phyloP scores from a whole-genome alignment of 768 basidiomycete species.

The Pleurotus giganteus region DNA sequence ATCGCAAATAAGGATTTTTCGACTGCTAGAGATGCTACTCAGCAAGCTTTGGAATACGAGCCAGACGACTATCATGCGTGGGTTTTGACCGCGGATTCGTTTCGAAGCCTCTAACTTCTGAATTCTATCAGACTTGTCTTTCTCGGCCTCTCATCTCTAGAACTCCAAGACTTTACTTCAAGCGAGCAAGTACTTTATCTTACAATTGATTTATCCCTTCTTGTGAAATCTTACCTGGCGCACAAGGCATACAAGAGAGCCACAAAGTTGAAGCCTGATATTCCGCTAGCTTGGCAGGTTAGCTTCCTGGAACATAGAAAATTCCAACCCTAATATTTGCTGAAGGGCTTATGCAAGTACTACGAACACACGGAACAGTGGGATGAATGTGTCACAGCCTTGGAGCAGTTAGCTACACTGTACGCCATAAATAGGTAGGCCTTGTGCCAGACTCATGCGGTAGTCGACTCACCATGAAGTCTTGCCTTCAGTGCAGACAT shows the following conservation, averaged over 20 bases:
- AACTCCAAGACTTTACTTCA: slow-evolving; percentile 65
- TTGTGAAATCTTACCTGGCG: not conserved
- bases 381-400: slow-evolving; percentile 51
- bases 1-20: slow-evolving; percentile 74
- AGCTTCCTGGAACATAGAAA: slow-evolving; percentile 11
- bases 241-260: slow-evolving; percentile 76
- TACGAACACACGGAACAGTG: slow-evolving; percentile 65
- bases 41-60: slow-evolving; percentile 70
- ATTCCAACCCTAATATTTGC: slow-evolving; percentile 1
- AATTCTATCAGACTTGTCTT: slow-evolving; percentile 69
- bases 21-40: slow-evolving; percentile 63
- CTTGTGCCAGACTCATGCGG: not conserved
- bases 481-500: slow-evolving; percentile 59
- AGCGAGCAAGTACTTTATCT: slow-evolving; percentile 75
- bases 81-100: slow-evolving; percentile 24
- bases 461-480: not conserved
- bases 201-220: slow-evolving; percentile 20
- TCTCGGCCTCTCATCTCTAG: slow-evolving; percentile 74
- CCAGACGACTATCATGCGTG: slow-evolving; percentile 87
- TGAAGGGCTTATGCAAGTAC: slow-evolving; percentile 70
- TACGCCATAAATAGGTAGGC: slow-evolving; percentile 53
- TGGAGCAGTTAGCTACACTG: slow-evolving; percentile 56
- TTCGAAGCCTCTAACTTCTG: not conserved
- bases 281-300: slow-evolving; percentile 86
- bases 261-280: slow-evolving; percentile 61